Conservation (phyloP, 768 basidiomycete species). For the Psilocybe cubensis region DNA sequence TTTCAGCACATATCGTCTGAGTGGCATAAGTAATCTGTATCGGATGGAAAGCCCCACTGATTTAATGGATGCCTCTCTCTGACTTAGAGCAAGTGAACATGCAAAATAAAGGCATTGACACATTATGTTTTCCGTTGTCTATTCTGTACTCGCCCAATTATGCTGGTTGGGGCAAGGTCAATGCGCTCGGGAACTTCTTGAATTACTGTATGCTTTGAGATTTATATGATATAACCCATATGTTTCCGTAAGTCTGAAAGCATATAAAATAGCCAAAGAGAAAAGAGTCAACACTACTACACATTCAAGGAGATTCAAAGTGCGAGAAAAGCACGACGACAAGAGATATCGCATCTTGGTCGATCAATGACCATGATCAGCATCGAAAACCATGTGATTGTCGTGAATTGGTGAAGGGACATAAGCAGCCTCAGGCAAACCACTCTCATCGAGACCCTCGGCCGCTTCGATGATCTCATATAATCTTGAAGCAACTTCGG, state of each 20-base stretch:
- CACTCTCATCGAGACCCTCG: slow-evolving; percentile 88
- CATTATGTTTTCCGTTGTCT: no score
- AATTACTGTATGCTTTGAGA: no score
- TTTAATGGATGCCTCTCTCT: no score
- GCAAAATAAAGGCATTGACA: no score
- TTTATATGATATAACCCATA: no score
- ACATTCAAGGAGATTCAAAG: background rate
- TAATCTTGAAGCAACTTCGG: slow-evolving; percentile 88
- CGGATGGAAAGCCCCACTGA: no score
- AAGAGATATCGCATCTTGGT: background rate
- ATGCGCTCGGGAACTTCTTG: no score
- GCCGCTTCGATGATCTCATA: slow-evolving; percentile 98
- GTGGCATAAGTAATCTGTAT: no score
- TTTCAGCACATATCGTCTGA: no score
- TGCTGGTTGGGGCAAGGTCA: no score
- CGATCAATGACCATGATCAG: slow-evolving; percentile 48
- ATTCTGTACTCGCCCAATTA: no score
- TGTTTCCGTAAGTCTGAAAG: background rate
- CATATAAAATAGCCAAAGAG: background rate
- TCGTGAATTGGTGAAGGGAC: slow-evolving; percentile 60
- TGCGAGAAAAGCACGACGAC: background rate
- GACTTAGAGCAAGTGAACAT: no score
- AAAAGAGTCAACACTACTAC: background rate
- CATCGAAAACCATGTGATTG: slow-evolving; percentile 73
- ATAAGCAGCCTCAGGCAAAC: slow-evolving; percentile 78